Conservation (phyloP, 441 rosid genomes). For the Hura crepitans region DNA sequence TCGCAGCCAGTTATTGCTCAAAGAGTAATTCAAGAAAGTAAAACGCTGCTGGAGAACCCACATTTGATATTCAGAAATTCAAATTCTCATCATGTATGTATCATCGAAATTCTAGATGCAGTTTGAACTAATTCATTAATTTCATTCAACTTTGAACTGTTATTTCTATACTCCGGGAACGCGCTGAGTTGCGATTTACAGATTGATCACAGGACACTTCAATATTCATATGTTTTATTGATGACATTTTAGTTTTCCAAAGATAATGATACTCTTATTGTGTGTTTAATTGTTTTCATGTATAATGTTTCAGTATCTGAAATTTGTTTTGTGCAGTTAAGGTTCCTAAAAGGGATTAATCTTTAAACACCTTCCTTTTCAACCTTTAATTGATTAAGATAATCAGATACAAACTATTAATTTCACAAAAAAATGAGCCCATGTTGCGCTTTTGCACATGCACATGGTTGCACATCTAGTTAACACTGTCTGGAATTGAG, state of each 20-base stretch:
- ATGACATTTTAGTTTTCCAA: not conserved
- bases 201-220: not conserved
- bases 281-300: no score
- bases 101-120: not conserved
- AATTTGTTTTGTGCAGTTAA: no score
- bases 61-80: constrained; percentile 38
- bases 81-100: constrained; percentile 45
- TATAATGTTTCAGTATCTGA: no score
- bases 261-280: not conserved
- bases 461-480: not conserved
- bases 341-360: no score
- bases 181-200: not conserved
- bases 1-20: constrained; percentile 83
- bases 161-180: not conserved
- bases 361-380: not conserved
- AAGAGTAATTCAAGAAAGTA: constrained; percentile 94
- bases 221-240: not conserved
- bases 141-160: not conserved
- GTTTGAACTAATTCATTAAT: not conserved
- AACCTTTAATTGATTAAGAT: not conserved
- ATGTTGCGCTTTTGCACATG: not conserved
- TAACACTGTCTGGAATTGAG: not conserved
- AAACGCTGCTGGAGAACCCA: constrained; percentile 69
- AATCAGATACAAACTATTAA: not conserved
- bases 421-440: not conserved